Base-by-base conservation (phyloP, 192 early-diverging fungal genomes). In the Entomortierella parvispora region DNA sequence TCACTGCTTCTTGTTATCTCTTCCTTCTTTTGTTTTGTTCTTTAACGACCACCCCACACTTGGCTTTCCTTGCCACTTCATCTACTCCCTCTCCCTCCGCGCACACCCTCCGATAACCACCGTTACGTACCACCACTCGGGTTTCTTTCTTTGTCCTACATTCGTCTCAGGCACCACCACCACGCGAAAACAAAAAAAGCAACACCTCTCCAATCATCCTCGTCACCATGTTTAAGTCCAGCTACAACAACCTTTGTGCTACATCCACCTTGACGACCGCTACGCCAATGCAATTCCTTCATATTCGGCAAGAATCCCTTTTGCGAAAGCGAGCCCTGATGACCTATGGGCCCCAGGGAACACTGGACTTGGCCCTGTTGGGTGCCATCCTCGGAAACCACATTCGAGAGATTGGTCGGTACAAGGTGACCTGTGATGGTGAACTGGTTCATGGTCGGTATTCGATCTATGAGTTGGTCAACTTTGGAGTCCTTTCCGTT, bases 351-450 rank as follows among this genome's bases (percentile, higher is more conserved):
- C 59, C 50, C 2, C 74, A 77, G 40, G 74, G 74, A 2, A 66
- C 62, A 4, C 65, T 62, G 15, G 74, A 77, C 31, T 23, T 77
- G 0, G 74, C 74, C 10, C 25, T 77, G 23, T n/a, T 77, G 6
- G 74, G 74, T 0, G 74, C 74, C 1, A 77, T 77, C 26, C 61
- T 77, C 18, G 74, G 74, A 22, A 77, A 77, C 55, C 68, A 68
- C 29, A 77, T 77, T 26, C 65, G 55, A 4, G 74, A 77, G 43
- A 77, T 77, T 52, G 74, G 74, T 1, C 74, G 74, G 3, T 77
- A 64, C 52, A 49, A 37, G 25, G 66, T 77, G 14, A 77, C 74
- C 45, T 77, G 74, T 40, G 65, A 77, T 37, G 74, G 74, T 0
- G 12, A n/a, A 9, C 28, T 68, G 2, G 61, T 68, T 6, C 59